Conservation (phyloP, 208 protist species). For the Acanthamoeba healyi region DNA sequence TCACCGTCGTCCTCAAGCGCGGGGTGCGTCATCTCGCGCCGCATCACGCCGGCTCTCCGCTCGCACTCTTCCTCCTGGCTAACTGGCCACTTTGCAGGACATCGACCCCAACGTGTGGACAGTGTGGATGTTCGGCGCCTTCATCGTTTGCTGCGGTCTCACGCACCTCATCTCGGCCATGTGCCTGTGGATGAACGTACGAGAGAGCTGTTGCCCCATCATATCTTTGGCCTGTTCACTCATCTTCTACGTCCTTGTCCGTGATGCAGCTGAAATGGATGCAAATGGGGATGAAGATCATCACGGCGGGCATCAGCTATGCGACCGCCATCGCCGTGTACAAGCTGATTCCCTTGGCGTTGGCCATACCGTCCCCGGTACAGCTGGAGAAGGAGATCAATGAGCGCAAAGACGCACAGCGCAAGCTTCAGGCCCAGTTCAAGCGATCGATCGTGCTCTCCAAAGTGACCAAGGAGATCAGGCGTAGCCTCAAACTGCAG, state of each 20-base stretch:
- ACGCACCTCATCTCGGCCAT: neutral
- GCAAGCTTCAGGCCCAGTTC: neutral
- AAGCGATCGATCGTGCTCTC: neutral
- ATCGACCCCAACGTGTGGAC: neutral
- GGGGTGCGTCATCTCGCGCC: neutral
- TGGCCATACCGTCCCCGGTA: constrained; percentile 13
- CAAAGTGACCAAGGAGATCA: constrained; percentile 1
- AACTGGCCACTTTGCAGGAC: neutral
- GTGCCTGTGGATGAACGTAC: neutral
- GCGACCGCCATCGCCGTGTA: constrained; percentile 30
- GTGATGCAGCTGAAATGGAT: neutral
- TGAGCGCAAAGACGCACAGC: constrained; percentile 10
- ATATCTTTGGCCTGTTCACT: neutral
- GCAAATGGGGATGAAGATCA: constrained; percentile 16
- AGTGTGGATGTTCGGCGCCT: constrained; percentile 19
- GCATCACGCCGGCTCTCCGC: no score
- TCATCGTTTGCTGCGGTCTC: constrained; percentile 17
- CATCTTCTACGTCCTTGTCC: neutral
- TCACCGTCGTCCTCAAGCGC: constrained; percentile 5
- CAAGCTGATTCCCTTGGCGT: constrained; percentile 54
- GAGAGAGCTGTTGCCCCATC: neutral
- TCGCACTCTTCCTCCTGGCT: neutral
- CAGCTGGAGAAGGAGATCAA: constrained; percentile 62
- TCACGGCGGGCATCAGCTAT: constrained; percentile 57
- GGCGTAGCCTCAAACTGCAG: neutral